Conservation (phyloP, 768 basidiomycete genomes). For the Gautieria morchelliformis region DNA sequence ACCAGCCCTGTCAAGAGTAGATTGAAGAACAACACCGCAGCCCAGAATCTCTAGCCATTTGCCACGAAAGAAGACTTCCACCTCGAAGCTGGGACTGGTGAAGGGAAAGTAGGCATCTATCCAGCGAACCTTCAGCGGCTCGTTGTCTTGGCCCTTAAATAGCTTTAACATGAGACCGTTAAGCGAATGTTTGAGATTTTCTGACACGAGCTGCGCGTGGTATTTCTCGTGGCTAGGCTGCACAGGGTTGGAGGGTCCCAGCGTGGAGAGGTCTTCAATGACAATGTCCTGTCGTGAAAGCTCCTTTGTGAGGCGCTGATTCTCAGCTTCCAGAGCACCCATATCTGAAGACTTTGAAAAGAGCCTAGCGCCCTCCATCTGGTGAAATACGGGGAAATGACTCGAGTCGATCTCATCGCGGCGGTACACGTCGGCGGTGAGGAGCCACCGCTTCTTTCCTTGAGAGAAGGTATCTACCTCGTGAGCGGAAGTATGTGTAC, state of each 20-base stretch:
- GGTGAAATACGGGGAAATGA: conserved; percentile 98
- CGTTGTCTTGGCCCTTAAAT: conserved; percentile 56
- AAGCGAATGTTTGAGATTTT: conserved; percentile 81
- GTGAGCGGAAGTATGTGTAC: conserved; percentile 97
- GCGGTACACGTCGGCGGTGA: conserved; percentile 94
- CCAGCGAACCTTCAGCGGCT: conserved; percentile 87
- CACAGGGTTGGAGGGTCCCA: conserved; percentile 67
- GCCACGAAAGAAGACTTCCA: conserved; percentile 92
- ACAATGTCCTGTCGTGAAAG: conserved; percentile 67
- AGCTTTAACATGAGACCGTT: conserved; percentile 77
- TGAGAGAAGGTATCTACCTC: conserved; percentile 84
- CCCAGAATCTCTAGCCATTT: conserved; percentile 98
- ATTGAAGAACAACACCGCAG: conserved; percentile 83
- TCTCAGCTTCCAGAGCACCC: conserved; percentile 56
- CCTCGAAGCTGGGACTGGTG: conserved; percentile 95
- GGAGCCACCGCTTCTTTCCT: conserved; percentile 75
- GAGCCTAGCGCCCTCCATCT: conserved; percentile 90
- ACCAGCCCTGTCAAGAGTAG: conserved; percentile 83
- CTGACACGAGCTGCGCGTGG: conserved; percentile 63
- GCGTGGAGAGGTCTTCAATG: conserved; percentile 78
- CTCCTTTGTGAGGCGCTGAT: conserved; percentile 45
- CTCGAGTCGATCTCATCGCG: conserved; percentile 96
- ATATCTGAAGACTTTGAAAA: conserved; percentile 40
- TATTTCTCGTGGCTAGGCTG: conserved; percentile 70
- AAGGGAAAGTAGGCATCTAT: conserved; percentile 98